These are phyloP conservation scores for Raphanus hybrid DNA, from an alignment of 441 rosid genomes.

Conservation along the genomic window DNA sequence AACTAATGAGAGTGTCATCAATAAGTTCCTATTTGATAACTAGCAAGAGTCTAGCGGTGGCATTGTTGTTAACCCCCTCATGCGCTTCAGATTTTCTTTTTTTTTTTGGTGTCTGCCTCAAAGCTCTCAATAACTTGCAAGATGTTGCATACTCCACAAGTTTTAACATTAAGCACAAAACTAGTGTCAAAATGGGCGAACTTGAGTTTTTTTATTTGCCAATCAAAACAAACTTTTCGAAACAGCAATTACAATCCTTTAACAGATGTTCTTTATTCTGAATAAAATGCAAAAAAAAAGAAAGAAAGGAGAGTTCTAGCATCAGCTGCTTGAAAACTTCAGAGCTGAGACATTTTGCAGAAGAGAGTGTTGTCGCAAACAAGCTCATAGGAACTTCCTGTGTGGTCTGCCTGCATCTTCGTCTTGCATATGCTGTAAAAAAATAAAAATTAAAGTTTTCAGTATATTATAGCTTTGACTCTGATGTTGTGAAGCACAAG, in stretches of 20 bases:
- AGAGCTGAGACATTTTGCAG: slow-evolving; percentile 10
- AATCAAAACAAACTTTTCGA: slow-evolving; percentile 23
- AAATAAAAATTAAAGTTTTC: not conserved
- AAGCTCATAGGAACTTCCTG: slow-evolving; percentile 66
- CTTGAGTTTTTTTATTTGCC: slow-evolving; percentile 17
- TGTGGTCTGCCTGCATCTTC: slow-evolving; percentile 83
- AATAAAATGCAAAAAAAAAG: slow-evolving; percentile 15
- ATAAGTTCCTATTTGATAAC: too few species aligned
- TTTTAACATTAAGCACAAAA: not conserved
- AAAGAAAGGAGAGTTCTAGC: not conserved
- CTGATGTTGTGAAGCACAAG: not conserved
- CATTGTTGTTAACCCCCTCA: too few species aligned
- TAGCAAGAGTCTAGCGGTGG: too few species aligned
- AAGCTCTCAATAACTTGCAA: not conserved
- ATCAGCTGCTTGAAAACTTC: slow-evolving; percentile 10
- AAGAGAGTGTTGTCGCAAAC: slow-evolving; percentile 10
- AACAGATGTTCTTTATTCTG: slow-evolving; percentile 18
- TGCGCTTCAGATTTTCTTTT: not conserved
- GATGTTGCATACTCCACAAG: too few species aligned
- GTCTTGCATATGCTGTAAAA: slow-evolving; percentile 77
- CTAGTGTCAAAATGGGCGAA: not conserved
- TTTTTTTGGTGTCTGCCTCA: not conserved
- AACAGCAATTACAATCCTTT: slow-evolving; percentile 20
- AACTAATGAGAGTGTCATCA: too few species aligned
- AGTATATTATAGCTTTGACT: slow-evolving; percentile 1